Conservation (phyloP, 2,329 filamentous ascomycete genomes). For the Calonectria hawksworthii region DNA sequence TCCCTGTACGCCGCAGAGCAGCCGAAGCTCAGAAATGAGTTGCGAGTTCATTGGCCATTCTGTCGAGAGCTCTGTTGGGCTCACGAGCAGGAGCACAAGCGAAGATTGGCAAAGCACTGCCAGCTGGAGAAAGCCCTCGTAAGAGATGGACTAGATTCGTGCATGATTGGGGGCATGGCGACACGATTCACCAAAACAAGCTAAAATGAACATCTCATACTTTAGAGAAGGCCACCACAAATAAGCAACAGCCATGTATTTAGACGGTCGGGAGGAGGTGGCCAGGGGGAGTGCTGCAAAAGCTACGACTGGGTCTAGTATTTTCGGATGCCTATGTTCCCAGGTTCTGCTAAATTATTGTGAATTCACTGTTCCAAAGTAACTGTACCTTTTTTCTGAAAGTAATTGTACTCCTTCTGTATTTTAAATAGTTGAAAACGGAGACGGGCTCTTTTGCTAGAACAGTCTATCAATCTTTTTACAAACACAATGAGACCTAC, state of each 20-base stretch:
- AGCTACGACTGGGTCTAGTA: constrained; percentile 1
- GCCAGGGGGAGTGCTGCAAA: constrained; percentile 16
- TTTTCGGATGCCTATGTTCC: constrained; percentile 16
- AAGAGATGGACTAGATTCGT: neutral
- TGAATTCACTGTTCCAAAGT: constrained; percentile 11
- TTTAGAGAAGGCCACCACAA: constrained; percentile 19
- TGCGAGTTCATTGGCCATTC: constrained; percentile 14
- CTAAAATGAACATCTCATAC: constrained; percentile 19
- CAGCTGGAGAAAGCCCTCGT: constrained; percentile 24
- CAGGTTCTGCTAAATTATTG: constrained; percentile 18
- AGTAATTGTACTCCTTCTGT: neutral
- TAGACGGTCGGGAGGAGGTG: constrained; percentile 23
- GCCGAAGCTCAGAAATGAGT: constrained; percentile 30
- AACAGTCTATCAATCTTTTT: neutral
- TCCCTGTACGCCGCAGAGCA: constrained; percentile 27
- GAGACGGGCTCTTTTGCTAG: neutral
- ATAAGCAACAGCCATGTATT: constrained; percentile 27
- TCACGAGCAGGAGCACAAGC: constrained; percentile 17
- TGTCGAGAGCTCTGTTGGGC: constrained; percentile 4
- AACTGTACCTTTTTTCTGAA: neutral
- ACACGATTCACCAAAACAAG: constrained; percentile 2
- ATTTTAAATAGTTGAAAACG: neutral
- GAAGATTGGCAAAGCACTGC: constrained; percentile 22
- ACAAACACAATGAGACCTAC: neutral
- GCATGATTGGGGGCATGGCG: constrained; percentile 15